phyloP scores from a whole-genome alignment of 2,329 filamentous ascomycete species.

The Phoma herbarum region DNA sequence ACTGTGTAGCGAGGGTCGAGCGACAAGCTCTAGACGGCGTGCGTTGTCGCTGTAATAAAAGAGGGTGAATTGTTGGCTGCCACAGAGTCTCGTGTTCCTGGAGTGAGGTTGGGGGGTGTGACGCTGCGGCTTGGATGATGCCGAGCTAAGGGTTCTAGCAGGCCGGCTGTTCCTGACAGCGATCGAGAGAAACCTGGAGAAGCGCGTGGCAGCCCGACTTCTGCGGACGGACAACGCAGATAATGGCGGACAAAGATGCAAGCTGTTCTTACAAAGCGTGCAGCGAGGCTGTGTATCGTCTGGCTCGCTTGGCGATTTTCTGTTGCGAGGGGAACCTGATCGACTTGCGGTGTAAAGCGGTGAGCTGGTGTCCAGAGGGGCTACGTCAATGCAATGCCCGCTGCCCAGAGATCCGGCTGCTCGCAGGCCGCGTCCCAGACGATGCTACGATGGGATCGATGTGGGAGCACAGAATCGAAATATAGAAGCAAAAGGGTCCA shows the following conservation, averaged over 20 bases:
- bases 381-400: conserved; percentile 23
- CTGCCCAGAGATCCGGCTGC: conserved; percentile 17
- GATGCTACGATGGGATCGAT: conserved; percentile 19
- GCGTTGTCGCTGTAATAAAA: conserved; percentile 12
- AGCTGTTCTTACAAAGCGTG: conserved; percentile 12
- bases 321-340: conserved; percentile 16
- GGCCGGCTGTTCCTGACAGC: conserved; percentile 19
- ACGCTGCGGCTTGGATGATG: conserved; percentile 19
- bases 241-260: conserved; percentile 16
- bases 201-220: conserved; percentile 18
- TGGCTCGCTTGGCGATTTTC: conserved; percentile 9
- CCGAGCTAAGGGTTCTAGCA: conserved; percentile 17
- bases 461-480: conserved; percentile 23
- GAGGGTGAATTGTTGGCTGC: conserved; percentile 10
- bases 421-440: conserved; percentile 17
- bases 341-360: conserved; percentile 22
- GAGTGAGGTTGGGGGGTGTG: conserved; percentile 21
- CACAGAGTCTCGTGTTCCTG: conserved; percentile 15
- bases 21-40: background rate
- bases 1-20: conserved; percentile 12
- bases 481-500: conserved; percentile 19
- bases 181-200: conserved; percentile 20
- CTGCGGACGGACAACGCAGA: conserved; percentile 4
- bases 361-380: conserved; percentile 16
- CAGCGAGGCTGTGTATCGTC: conserved; percentile 17